Evolutionary conservation across 805 yeast genomes (phyloP).

Genomic region (Teunomyces stri): DNA sequence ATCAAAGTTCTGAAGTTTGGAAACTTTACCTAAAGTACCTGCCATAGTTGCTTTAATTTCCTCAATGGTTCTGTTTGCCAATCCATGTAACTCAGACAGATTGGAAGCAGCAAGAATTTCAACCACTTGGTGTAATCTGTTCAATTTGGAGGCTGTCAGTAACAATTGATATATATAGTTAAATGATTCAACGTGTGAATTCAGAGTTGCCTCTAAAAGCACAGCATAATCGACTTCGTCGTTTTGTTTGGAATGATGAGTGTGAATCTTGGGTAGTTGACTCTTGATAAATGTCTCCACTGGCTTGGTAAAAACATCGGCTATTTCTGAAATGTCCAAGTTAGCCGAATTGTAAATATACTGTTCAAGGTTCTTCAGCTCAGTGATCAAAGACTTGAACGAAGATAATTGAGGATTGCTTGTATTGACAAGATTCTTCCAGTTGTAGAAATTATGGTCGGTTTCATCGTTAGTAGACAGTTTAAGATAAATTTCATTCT

Average conservation of each 20-base stretch:
- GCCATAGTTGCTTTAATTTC: slow-evolving; percentile 61
- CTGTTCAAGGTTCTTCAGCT: slow-evolving; percentile 48
- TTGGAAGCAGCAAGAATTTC: slow-evolving; percentile 53
- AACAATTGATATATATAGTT: slow-evolving; percentile 53
- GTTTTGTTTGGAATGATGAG: slow-evolving; percentile 15
- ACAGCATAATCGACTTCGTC: slow-evolving; percentile 27
- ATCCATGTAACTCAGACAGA: slow-evolving; percentile 59
- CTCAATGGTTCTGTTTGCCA: slow-evolving; percentile 61
- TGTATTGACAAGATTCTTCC: slow-evolving; percentile 24
- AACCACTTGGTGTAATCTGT: slow-evolving; percentile 57
- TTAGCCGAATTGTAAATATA: slow-evolving; percentile 56
- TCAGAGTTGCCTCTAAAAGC: slow-evolving; percentile 29
- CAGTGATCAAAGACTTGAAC: slow-evolving; percentile 30
- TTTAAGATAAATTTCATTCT: slow-evolving; percentile 63
- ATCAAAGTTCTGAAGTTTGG: slow-evolving; percentile 31
- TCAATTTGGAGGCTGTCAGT: slow-evolving; percentile 56
- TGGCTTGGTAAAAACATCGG: slow-evolving; percentile 33
- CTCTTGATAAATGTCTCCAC: slow-evolving; percentile 26
- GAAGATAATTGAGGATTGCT: slow-evolving; percentile 36
- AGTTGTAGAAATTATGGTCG: slow-evolving; percentile 10
- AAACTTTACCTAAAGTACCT: slow-evolving; percentile 24
- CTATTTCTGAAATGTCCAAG: slow-evolving; percentile 52
- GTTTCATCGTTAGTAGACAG: slow-evolving; percentile 7
- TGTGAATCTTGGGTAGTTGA: slow-evolving; percentile 29
- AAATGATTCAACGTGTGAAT: slow-evolving; percentile 42